phyloP scores from a whole-genome alignment of 225 moss, liverwort and hornwort species.

The Takakia lepidozioides region DNA sequence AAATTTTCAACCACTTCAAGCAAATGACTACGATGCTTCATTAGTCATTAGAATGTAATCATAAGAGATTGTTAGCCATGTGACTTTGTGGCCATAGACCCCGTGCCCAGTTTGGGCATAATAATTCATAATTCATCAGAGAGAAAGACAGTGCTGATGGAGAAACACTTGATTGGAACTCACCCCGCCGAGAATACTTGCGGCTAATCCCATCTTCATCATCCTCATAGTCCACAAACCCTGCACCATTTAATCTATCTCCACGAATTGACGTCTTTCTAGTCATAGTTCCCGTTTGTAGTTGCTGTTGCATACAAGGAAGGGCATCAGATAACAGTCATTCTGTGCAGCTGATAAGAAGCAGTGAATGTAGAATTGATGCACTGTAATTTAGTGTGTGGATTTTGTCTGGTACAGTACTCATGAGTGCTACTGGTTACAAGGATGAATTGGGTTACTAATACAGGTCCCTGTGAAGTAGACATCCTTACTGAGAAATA shows the following conservation, averaged over 20 bases:
- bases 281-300: slow-evolving; percentile 74
- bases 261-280: slow-evolving; percentile 72
- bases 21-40: not conserved
- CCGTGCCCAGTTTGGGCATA: too few relatives aligned
- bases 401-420: not conserved
- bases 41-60: not conserved
- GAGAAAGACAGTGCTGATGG: not conserved
- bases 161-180: slow-evolving; percentile 7
- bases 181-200: slow-evolving; percentile 79
- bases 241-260: slow-evolving; percentile 51
- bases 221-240: slow-evolving; percentile 37
- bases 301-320: slow-evolving; percentile 23
- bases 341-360: not conserved
- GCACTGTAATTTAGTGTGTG: not conserved
- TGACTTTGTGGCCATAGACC: too few relatives aligned
- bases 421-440: not conserved
- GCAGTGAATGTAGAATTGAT: not conserved
- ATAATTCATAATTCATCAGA: not conserved
- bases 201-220: slow-evolving; percentile 57
- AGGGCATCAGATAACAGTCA: not conserved
- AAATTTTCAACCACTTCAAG: not conserved
- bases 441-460: not conserved
- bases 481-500: not conserved
- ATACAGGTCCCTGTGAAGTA: not conserved
- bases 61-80: not conserved